A percentile compares a stretch with the other conserved stretches of the same genome.
Conservation (phyloP, 495 filamentous ascomycete genomes). For the Gamarada debralockiae region DNA sequence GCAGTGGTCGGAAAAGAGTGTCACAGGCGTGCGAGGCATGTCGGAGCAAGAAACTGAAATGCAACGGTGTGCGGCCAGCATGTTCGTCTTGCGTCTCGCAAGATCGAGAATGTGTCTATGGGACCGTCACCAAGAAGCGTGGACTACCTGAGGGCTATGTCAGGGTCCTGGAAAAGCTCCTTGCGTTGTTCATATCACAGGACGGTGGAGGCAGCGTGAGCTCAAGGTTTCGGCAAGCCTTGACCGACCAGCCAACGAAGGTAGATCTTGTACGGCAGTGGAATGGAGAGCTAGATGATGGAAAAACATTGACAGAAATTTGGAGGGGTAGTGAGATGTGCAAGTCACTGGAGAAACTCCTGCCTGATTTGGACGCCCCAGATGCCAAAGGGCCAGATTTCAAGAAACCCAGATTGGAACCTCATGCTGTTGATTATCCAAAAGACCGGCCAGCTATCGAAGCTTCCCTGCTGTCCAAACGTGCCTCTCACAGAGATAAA, state of each 20-base stretch:
- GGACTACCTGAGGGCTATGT: conserved; percentile 63
- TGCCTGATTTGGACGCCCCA: background rate
- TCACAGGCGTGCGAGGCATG: conserved; percentile 10
- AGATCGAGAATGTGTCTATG: conserved; percentile 58
- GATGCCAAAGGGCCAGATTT: background rate
- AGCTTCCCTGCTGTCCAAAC: background rate
- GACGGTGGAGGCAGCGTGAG: background rate
- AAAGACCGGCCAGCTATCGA: background rate
- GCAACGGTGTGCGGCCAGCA: conserved; percentile 41
- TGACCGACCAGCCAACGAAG: background rate
- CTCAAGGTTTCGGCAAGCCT: background rate
- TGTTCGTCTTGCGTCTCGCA: conserved; percentile 59
- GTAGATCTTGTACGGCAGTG: background rate
- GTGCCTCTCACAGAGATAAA: background rate
- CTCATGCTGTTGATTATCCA: background rate
- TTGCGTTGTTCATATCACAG: background rate
- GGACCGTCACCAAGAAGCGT: conserved; percentile 62
- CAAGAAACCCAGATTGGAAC: background rate
- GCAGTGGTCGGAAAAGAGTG: conserved; percentile 58
- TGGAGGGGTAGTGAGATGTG: conserved; percentile 4
- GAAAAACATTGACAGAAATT: background rate
- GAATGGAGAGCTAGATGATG: background rate
- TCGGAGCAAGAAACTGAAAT: conserved; percentile 7
- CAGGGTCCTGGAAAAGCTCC: conserved; percentile 44
- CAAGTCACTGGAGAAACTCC: background rate